Evolutionary conservation across 1,139 yeast genomes (phyloP).

Genomic region (Nadsonia starkeyi-henricii): DNA sequence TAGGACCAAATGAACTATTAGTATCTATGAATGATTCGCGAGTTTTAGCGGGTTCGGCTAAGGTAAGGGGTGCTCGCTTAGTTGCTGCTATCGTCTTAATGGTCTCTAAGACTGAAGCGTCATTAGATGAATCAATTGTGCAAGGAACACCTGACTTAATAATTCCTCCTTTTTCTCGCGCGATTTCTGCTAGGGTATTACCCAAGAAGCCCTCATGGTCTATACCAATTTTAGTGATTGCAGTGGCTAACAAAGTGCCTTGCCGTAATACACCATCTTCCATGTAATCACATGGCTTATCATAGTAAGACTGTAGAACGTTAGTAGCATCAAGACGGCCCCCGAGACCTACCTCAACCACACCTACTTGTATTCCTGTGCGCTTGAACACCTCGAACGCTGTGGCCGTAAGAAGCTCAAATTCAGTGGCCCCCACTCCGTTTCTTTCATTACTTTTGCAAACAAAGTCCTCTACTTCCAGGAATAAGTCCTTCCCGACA

Average conservation of each 20-base stretch:
- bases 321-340: conserved; percentile 85
- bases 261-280: conserved; percentile 3
- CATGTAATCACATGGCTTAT: not conserved
- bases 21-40: conserved; percentile 8
- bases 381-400: conserved; percentile 63
- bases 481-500: conserved; percentile 36
- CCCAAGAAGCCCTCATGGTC: conserved; percentile 79
- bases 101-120: conserved; percentile 33
- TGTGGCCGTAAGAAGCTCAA: conserved; percentile 69
- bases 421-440: conserved; percentile 60
- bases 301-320: conserved; percentile 26
- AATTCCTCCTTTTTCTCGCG: conserved; percentile 73
- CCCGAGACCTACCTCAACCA: conserved; percentile 84
- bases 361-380: conserved; percentile 51
- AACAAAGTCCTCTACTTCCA: conserved; percentile 27
- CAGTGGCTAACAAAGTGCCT: conserved; percentile 37
- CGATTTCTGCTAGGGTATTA: conserved; percentile 44
- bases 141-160: conserved; percentile 48
- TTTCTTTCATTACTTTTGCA: conserved; percentile 22
- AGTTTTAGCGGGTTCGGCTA: conserved; percentile 9
- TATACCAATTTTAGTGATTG: conserved; percentile 68
- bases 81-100: conserved; percentile 18
- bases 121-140: conserved; percentile 62
- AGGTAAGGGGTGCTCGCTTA: conserved; percentile 5
- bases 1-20: conserved; percentile 6